Base-by-base conservation (phyloP, 1,284 basidiomycete species). In the Volvariella surrecta region DNA sequence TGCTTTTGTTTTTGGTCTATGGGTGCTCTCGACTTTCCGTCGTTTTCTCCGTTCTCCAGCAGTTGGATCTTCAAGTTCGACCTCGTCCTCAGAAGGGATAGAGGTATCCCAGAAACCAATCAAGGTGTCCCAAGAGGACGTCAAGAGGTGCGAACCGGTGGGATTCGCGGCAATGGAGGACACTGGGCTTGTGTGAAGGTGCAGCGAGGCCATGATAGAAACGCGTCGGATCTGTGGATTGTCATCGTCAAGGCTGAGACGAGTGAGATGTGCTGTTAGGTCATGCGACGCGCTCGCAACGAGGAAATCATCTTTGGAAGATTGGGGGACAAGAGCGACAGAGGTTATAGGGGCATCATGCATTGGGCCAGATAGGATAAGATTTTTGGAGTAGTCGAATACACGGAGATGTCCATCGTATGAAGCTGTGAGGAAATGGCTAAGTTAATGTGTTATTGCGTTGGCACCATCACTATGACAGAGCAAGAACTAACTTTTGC, bases 271-370 rank as follows among this genome's bases (percentile, higher is more conserved):
- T 0, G 76, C 76, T 0, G 84, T 82, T 32, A 90, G 76, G 59
- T 97, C 93, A 43, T 85, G 84, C 38, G 93, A 91, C 1, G 87
- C 80, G 30, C 79, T 92, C 0, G 84, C 89, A 28, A 94, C 63
- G 46, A 52, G 72, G 20, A 71, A 68, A 1, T 61, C 56, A 3
- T 60, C 50, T 3, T 63, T 52, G 8, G 20, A 28, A 6, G 44
- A 35, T 22, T 45, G 17, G 3, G 62, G 59, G 11, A 92, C 62
- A 54, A 84, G 68, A 39, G 74, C 76, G 31, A 87, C 63, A 2
- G 82, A 87, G 0, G 89, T 87, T 32, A 91, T 76, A 1, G 90
- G 80, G 9, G 81, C 82, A 15, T 61, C 56, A 56, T 89, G 84
- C 1, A 72, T 64, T 4, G 63, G 51, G 15, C 71, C 60, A n/a